Percentiles rank a stretch among this genome's conserved stretches.
These are phyloP conservation scores for Fraxinus albicans DNA, from an alignment of 305 asterid genomes.

Conservation along the genomic window DNA sequence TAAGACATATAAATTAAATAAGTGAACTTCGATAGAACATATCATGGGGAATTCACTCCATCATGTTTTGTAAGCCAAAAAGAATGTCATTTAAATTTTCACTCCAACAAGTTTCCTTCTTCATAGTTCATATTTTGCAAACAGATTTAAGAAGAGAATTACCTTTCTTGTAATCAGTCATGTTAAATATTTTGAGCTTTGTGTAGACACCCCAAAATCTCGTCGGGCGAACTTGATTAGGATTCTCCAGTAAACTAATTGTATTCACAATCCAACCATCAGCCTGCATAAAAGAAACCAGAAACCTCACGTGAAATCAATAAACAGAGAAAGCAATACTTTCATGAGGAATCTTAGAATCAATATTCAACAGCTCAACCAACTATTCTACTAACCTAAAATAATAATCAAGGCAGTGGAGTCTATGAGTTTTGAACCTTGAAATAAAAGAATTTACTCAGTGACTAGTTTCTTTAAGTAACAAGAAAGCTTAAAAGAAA, in stretches of 20 bases:
- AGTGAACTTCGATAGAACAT: conserved; percentile 9
- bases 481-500: conserved; percentile 8
- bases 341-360: conserved; percentile 1
- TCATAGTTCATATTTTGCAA: conserved; percentile 7
- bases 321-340: conserved; percentile 3
- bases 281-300: conserved; percentile 52
- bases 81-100: conserved; percentile 6
- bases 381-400: background rate
- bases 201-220: conserved; percentile 99
- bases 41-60: conserved; percentile 7
- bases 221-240: conserved; percentile 85
- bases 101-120: background rate
- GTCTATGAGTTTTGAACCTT: background rate
- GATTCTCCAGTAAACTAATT: conserved; percentile 80
- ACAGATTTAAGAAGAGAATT: conserved; percentile 9
- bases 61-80: conserved; percentile 14
- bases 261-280: conserved; percentile 97
- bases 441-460: background rate
- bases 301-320: conserved; percentile 17
- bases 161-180: conserved; percentile 95
- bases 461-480: background rate
- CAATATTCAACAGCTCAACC: conserved; percentile 1
- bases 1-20: conserved; percentile 3
- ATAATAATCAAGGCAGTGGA: conserved; percentile 1
- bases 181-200: conserved; percentile 89